These are phyloP conservation scores for Thinopyrum obtusiflorum DNA, from an alignment of 202 grass and related monocot species.

Conservation along the genomic window DNA sequence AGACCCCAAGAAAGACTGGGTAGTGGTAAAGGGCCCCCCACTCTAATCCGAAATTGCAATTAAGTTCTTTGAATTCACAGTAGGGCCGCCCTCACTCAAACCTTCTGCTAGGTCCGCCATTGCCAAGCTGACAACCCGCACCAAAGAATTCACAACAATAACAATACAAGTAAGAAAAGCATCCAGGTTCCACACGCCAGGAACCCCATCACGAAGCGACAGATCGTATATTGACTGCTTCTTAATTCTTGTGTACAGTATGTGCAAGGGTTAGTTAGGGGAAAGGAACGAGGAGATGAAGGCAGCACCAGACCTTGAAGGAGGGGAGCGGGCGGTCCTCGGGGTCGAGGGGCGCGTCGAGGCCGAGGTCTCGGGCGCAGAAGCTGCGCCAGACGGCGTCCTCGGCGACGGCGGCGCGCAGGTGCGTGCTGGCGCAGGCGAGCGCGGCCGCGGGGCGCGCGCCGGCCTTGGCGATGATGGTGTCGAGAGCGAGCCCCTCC, in stretches of 20 bases:
- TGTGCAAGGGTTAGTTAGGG: not conserved
- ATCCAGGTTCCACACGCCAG: not conserved
- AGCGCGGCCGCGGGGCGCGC: conserved; percentile 47
- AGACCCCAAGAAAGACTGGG: not conserved
- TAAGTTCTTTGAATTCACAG: not conserved
- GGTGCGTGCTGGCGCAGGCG: conserved; percentile 60
- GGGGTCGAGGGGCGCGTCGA: conserved; percentile 59
- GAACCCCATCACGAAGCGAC: not conserved
- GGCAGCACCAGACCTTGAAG: conserved; percentile 53
- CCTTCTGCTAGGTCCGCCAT: not conserved
- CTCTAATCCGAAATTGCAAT: not conserved
- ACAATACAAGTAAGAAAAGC: not conserved
- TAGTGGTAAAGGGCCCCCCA: not conserved
- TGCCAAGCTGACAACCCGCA: not conserved
- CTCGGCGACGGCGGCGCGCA: conserved; percentile 44
- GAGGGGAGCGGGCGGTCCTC: conserved; percentile 51
- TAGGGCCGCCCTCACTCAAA: not conserved
- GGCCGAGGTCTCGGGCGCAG: conserved; percentile 63
- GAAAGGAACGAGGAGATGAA: not conserved
- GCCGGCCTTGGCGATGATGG: conserved; percentile 54
- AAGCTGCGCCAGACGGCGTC: conserved; percentile 71
- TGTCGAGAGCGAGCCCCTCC: conserved; percentile 60
- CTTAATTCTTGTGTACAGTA: not conserved
- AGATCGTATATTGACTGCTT: not conserved
- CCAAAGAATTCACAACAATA: not conserved